Evolutionary conservation across 495 filamentous ascomycete species (phyloP), one percentile per base, ranked within the genome.

Genomic region (Lasiosphaeria miniovina): DNA sequence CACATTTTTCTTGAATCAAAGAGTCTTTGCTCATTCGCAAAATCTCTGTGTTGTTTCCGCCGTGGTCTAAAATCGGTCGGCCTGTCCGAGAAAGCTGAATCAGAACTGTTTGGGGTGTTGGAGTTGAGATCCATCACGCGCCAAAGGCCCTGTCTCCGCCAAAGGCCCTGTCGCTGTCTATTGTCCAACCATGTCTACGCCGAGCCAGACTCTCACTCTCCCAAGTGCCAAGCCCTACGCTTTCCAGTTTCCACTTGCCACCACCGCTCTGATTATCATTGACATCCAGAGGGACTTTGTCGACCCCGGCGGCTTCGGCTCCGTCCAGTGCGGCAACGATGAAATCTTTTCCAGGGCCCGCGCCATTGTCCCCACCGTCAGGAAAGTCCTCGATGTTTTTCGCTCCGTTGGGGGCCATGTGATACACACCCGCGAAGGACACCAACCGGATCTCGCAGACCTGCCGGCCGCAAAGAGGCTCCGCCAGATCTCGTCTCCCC

Each of bases 371-470:
- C 76, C 76, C 17, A 70, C 55, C 11, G 67, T 69, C 68, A 51
- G 73, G 58, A 74, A 71, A 49, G 68, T 90, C 14, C 74, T 90
- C 3, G 70, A 81, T 38, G 66, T 75, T 6, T 90, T 87, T 54
- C 83, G 87, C 32, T 69, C 75, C 31, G 74, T 75, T 11, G 80
- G 80, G 2, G 82, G 88, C 57, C 80, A 86, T 4, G 74, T 91
- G 35, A 88, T 88, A 59, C 85, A 88, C 67, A 88, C 86, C n/a
- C 81, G 86, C 36, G 85, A 89, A 36, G 77, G 79, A 9, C 77
- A 82, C 54, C 60, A 72, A 10, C 78, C 76, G 0, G 75, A 82
- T 57, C 68, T 84, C 11, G 76, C 77, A 8, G 82, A 84, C 61
- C 75, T 77, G 49, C 78, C 82, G 4, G 76, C 81, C 0, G 75